Conservation (phyloP, 2,329 filamentous ascomycete species). For the Cercospora berteroae region DNA sequence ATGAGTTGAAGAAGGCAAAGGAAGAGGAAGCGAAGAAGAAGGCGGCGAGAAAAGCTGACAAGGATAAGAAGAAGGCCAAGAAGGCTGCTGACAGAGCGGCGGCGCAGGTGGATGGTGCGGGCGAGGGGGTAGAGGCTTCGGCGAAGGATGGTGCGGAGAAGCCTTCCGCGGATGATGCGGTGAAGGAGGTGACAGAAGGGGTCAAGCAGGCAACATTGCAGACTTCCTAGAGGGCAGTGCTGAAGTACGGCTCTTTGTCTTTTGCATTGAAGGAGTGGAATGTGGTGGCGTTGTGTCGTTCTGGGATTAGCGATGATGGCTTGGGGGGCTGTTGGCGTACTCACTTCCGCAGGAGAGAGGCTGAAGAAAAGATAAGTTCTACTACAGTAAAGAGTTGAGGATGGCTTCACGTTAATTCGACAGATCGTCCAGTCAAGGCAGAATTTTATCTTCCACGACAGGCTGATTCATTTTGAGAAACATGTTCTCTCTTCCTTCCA, state of each 20-base stretch:
- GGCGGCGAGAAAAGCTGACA: slow-evolving; percentile 60
- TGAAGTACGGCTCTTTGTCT: not conserved
- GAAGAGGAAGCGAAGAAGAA: slow-evolving; percentile 62
- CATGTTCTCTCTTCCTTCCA: too few relatives aligned
- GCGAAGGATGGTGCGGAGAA: slow-evolving; percentile 64
- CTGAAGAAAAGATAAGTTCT: not conserved
- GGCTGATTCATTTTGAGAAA: too few relatives aligned
- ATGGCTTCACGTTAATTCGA: not conserved
- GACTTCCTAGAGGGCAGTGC: slow-evolving; percentile 31
- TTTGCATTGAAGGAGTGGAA: not conserved
- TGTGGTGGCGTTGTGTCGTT: not conserved
- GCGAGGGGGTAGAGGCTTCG: slow-evolving; percentile 74
- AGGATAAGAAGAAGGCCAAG: slow-evolving; percentile 63
- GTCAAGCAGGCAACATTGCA: slow-evolving; percentile 48
- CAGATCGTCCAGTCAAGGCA: not conserved
- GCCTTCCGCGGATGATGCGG: slow-evolving; percentile 39
- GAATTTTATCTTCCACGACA: too few relatives aligned
- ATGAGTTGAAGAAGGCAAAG: slow-evolving; percentile 66
- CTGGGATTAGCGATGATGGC: not conserved
- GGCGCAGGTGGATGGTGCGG: slow-evolving; percentile 38
- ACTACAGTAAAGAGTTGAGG: not conserved
- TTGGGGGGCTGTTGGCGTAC: not conserved
- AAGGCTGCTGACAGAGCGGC: slow-evolving; percentile 65
- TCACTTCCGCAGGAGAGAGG: not conserved
- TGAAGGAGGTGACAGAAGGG: slow-evolving; percentile 47